phyloP scores from a whole-genome alignment of 1,139 yeast genomes.

The Kodamaea alishanica region DNA sequence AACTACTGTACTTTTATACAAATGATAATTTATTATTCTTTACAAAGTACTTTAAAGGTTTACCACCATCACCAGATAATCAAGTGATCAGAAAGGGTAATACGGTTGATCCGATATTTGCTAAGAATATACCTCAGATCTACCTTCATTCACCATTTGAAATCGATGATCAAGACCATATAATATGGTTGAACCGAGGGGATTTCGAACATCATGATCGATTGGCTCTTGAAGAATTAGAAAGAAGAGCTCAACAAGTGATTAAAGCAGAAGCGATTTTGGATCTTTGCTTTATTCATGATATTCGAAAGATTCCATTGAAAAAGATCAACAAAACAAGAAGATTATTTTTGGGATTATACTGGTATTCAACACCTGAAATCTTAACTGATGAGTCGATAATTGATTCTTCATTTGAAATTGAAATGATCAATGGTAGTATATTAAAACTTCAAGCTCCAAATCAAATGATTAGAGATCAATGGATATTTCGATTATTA shows the following conservation, averaged over 20 bases:
- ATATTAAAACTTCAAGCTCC: slow-evolving; percentile 58
- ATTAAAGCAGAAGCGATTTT: slow-evolving; percentile 58
- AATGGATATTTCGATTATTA: slow-evolving; percentile 58
- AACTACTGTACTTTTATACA: slow-evolving; percentile 61
- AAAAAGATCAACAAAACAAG: slow-evolving; percentile 28
- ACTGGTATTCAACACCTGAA: slow-evolving; percentile 40
- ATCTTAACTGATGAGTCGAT: slow-evolving; percentile 27
- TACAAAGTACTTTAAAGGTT: slow-evolving; percentile 50
- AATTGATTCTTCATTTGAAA: slow-evolving; percentile 49
- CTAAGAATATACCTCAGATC: slow-evolving; percentile 26
- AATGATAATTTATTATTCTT: slow-evolving; percentile 60
- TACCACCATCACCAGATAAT: slow-evolving; percentile 57
- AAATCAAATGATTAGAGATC: slow-evolving; percentile 44
- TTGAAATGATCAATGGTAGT: slow-evolving; percentile 48
- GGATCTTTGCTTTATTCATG: slow-evolving; percentile 51
- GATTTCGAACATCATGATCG: slow-evolving; percentile 51
- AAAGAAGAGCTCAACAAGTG: slow-evolving; percentile 56
- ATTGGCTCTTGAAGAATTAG: slow-evolving; percentile 58
- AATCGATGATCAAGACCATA: slow-evolving; percentile 43
- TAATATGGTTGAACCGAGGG: slow-evolving; percentile 54
- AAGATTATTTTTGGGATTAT: slow-evolving; percentile 34
- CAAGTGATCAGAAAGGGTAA: slow-evolving; percentile 20
- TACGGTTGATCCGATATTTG: neutral
- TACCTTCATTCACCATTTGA: slow-evolving; percentile 53
- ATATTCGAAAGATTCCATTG: slow-evolving; percentile 28